Evolutionary conservation across 169 alveolate genomes (phyloP).

Genomic region (Cryptosporidium felis): DNA sequence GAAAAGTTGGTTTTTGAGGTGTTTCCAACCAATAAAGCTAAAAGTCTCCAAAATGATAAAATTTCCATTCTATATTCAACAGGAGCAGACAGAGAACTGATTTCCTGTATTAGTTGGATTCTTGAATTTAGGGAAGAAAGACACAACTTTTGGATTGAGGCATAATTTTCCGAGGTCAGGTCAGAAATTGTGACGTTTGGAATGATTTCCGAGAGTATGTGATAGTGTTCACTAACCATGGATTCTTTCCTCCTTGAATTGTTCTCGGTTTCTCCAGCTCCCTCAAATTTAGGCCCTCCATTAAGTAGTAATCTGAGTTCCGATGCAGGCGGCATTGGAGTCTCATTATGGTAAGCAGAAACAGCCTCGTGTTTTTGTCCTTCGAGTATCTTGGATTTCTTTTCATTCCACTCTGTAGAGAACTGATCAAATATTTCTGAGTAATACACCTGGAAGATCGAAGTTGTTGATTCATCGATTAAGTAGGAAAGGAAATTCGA

Average conservation of each 20-base stretch:
- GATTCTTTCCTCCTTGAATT: conserved; percentile 7
- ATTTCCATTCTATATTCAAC: conserved; percentile 29
- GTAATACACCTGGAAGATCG: conserved; percentile 33
- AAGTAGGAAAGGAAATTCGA: conserved; percentile 49
- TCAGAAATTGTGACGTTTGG: conserved; percentile 30
- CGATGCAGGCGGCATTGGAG: not conserved
- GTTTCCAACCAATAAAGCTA: conserved; percentile 22
- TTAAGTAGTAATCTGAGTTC: not conserved
- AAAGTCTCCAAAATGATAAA: conserved; percentile 28
- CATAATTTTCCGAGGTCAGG: conserved; percentile 21
- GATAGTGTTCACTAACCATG: conserved; percentile 13
- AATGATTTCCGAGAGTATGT: conserved; percentile 7
- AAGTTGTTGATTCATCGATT: conserved; percentile 49
- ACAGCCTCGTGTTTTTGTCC: not conserved
- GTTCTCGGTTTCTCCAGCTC: not conserved
- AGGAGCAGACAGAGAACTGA: conserved; percentile 31
- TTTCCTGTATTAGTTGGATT: conserved; percentile 24
- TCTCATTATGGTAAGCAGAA: not conserved
- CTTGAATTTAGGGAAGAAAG: conserved; percentile 36
- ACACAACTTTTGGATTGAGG: conserved; percentile 38
- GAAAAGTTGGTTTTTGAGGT: not conserved
- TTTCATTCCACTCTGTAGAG: conserved; percentile 52
- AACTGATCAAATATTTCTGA: conserved; percentile 52
- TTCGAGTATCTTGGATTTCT: conserved; percentile 20
- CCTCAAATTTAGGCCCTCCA: not conserved